phyloP scores from a whole-genome alignment of 768 basidiomycete genomes.

The Rhizopogon vesiculosus region DNA sequence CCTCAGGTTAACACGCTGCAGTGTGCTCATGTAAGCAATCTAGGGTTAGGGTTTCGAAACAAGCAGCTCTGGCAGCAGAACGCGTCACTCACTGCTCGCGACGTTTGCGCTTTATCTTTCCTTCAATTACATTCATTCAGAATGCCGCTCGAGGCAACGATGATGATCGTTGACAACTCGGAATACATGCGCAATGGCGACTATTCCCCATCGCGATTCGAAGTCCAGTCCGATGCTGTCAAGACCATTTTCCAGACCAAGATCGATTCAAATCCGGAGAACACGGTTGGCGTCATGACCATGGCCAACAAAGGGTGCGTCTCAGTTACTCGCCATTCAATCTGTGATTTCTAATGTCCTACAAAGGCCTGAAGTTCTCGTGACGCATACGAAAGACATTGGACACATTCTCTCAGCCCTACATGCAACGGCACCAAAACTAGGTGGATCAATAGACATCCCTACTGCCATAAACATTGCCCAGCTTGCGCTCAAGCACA shows the following conservation, averaged over 20 bases:
- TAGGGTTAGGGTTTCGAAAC: slow-evolving; percentile 1
- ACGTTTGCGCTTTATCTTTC: slow-evolving; percentile 25
- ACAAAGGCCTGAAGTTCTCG: slow-evolving; percentile 86
- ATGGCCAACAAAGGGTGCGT: slow-evolving; percentile 93
- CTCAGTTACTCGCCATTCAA: neutral
- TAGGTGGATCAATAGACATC: slow-evolving; percentile 82
- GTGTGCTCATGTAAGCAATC: no score
- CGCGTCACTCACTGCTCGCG: neutral
- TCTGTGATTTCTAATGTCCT: neutral
- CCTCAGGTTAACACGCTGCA: no score
- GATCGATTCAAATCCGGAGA: slow-evolving; percentile 95
- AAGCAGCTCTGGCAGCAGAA: neutral
- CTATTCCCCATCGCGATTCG: slow-evolving; percentile 81
- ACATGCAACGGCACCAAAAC: slow-evolving; percentile 63
- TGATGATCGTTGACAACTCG: slow-evolving; percentile 97
- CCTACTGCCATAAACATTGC: slow-evolving; percentile 90
- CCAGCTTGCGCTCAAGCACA: slow-evolving; percentile 93
- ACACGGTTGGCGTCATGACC: slow-evolving; percentile 95
- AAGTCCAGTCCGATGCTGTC: slow-evolving; percentile 90
- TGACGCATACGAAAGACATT: slow-evolving; percentile 92
- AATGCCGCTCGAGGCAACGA: slow-evolving; percentile 97
- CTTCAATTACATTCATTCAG: slow-evolving; percentile 21
- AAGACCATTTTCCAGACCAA: slow-evolving; percentile 89
- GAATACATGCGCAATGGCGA: slow-evolving; percentile 97
- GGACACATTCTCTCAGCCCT: slow-evolving; percentile 85